Conservation (phyloP, 1,139 yeast species). For the Arxiozyma slooffiae region DNA sequence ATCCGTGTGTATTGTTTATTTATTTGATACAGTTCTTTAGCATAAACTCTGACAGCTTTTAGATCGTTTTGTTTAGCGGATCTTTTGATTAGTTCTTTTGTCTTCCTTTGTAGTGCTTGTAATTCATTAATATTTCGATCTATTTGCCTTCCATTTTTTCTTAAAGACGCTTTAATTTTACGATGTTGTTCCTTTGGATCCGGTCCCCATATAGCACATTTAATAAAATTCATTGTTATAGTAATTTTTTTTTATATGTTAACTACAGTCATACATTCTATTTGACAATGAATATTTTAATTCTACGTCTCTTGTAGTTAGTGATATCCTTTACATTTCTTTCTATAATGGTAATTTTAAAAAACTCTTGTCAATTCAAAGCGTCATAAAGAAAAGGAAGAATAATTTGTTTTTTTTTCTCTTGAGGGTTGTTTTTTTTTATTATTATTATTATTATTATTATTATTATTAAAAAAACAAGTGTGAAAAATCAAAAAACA, state of each 20-base stretch:
- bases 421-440: no score
- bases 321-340: not conserved
- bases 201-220: conserved; percentile 87
- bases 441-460: no score
- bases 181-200: conserved; percentile 93
- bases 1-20: conserved; percentile 67
- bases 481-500: no score
- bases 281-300: not conserved
- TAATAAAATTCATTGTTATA: conserved; percentile 53
- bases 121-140: conserved; percentile 69
- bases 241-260: not conserved
- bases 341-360: not conserved
- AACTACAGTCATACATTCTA: not conserved
- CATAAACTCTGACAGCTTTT: conserved; percentile 67
- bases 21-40: conserved; percentile 69
- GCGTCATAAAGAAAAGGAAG: no score
- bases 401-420: no score
- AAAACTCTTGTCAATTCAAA: not conserved
- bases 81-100: conserved; percentile 62
- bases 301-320: not conserved
- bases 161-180: conserved; percentile 67
- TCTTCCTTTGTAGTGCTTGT: conserved; percentile 52
- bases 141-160: conserved; percentile 76
- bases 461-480: no score
- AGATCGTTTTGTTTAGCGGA: conserved; percentile 73